Percentiles rank a stretch among this genome's conserved stretches.
Conservation (phyloP, 352 stramenopile species). For the Globisporangium splendens region DNA sequence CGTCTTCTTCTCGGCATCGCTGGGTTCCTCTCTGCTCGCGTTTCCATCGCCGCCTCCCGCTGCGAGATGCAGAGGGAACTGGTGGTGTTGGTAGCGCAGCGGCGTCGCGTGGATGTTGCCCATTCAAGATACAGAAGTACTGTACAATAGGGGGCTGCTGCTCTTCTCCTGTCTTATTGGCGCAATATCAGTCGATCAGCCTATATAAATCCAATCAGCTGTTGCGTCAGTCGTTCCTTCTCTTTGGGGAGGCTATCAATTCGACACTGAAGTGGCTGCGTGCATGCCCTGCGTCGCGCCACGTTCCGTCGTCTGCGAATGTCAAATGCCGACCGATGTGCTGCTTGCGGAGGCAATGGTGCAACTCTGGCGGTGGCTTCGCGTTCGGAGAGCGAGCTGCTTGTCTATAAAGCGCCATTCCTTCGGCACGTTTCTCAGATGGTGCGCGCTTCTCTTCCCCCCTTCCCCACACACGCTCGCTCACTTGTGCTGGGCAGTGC, state of each 20-base stretch:
- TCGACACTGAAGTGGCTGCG: conserved; percentile 7
- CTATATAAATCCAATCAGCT: too few species aligned
- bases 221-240: neutral
- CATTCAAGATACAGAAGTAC: neutral
- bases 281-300: neutral
- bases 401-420: neutral
- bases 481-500: neutral
- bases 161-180: neutral
- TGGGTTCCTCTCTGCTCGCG: neutral
- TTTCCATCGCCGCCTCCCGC: too few species aligned
- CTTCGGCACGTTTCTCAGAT: neutral
- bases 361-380: neutral
- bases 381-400: neutral
- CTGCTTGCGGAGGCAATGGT: neutral
- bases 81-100: too few species aligned
- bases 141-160: neutral
- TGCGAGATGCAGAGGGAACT: too few species aligned
- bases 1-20: too few species aligned
- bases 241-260: too few species aligned
- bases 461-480: too few species aligned
- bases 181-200: too few species aligned
- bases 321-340: too few species aligned
- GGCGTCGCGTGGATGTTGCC: too few species aligned
- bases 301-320: neutral
- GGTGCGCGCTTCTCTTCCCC: neutral